These are phyloP conservation scores for Seminavis robusta DNA, from an alignment of 108 stramenopile genomes.

Conservation along the genomic window DNA sequence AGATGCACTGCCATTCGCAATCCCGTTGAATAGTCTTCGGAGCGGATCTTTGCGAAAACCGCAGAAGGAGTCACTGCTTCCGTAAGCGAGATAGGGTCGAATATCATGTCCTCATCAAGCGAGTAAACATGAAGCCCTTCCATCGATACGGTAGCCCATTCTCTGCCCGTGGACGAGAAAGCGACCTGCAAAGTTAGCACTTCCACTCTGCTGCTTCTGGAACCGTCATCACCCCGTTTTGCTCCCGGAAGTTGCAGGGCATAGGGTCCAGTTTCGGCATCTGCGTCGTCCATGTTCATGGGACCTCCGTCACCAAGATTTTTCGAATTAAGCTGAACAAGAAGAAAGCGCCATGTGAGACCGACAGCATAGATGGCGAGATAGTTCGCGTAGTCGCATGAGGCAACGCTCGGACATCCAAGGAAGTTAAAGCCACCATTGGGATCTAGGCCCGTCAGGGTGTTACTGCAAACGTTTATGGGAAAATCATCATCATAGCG, in stretches of 20 bases:
- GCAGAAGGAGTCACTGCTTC: constrained; percentile 82
- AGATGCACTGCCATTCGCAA: constrained; percentile 81
- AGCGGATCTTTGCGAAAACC: constrained; percentile 59
- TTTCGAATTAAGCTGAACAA: constrained; percentile 70
- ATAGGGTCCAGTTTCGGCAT: constrained; percentile 65
- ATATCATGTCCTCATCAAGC: constrained; percentile 89
- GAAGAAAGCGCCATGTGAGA: constrained; percentile 1
- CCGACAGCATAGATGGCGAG: not conserved
- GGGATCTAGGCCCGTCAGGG: constrained; percentile 44
- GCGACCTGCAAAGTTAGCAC: constrained; percentile 78
- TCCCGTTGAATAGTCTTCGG: constrained; percentile 64
- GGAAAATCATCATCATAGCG: constrained; percentile 68
- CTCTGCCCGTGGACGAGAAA: constrained; percentile 85
- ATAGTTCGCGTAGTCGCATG: not conserved
- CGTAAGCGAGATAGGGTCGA: constrained; percentile 87
- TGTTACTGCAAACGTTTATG: constrained; percentile 69
- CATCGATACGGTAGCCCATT: constrained; percentile 85
- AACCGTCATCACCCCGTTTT: constrained; percentile 85
- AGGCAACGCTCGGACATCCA: constrained; percentile 62
- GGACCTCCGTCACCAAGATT: constrained; percentile 79
- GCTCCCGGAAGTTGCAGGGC: constrained; percentile 77
- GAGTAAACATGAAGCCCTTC: constrained; percentile 91
- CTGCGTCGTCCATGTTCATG: constrained; percentile 73
- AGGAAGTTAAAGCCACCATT: constrained; percentile 54
- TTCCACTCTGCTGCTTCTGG: constrained; percentile 78